These are phyloP conservation scores for Gypsophila paniculata DNA, from an alignment of 179 eudicot genomes.

Conservation along the genomic window DNA sequence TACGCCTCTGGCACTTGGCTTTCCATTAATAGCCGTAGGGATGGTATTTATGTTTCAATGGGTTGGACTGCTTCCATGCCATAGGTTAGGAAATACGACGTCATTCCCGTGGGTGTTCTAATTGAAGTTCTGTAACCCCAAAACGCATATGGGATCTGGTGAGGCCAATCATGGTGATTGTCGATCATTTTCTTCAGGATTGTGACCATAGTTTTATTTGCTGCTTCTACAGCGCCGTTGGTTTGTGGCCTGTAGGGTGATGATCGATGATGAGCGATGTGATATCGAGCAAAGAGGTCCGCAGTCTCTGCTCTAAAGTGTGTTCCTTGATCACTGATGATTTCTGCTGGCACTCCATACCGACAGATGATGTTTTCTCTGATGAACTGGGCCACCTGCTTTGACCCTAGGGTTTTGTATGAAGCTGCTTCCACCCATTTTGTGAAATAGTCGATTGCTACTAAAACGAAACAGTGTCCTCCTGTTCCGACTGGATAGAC, in stretches of 20 bases:
- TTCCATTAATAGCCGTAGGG: no score
- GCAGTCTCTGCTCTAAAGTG: background rate
- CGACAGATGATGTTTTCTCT: slow-evolving; percentile 8
- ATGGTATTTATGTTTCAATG: background rate
- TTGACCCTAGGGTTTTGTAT: background rate
- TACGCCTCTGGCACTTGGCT: no score
- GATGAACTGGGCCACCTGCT: slow-evolving; percentile 6
- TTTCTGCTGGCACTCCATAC: background rate
- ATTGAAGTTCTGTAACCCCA: slow-evolving; percentile 3
- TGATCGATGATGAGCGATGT: background rate
- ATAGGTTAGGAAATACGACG: slow-evolving; percentile 4
- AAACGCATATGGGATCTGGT: background rate
- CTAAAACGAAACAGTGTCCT: slow-evolving; percentile 11
- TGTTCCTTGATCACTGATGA: slow-evolving; percentile 9
- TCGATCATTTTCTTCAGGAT: background rate
- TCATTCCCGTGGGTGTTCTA: slow-evolving; percentile 6
- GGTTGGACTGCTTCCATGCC: background rate
- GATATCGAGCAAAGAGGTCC: background rate
- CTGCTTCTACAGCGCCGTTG: slow-evolving; percentile 11
- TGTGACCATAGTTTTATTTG: slow-evolving; percentile 13
- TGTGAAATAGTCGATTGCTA: slow-evolving; percentile 12
- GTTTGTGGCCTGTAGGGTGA: slow-evolving; percentile 1
- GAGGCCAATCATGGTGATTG: background rate
- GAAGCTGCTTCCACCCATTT: slow-evolving; percentile 11
- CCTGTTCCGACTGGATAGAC: background rate